These are phyloP conservation scores for Hymenoscyphus fructigenus DNA, from an alignment of 2,329 filamentous ascomycete genomes.

Conservation along the genomic window DNA sequence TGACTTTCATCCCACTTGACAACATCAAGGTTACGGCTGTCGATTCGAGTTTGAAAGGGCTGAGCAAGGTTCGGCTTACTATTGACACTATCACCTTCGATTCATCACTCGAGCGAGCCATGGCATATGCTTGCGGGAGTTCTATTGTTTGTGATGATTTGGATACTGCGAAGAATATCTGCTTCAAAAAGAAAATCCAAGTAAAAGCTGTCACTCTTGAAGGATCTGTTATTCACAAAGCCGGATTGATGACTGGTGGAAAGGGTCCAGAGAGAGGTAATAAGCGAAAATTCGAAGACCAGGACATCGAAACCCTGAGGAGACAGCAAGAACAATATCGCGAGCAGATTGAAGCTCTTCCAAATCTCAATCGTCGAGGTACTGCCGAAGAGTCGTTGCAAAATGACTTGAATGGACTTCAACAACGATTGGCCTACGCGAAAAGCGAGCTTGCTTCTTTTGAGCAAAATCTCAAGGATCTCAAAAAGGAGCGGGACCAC, in stretches of 20 bases:
- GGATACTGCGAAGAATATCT: conserved; percentile 82
- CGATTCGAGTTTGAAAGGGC: conserved; percentile 86
- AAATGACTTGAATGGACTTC: conserved; percentile 75
- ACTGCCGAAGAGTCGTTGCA: conserved; percentile 79
- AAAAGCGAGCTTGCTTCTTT: conserved; percentile 76
- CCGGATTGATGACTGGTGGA: conserved; percentile 94
- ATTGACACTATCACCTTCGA: conserved; percentile 98
- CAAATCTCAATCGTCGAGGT: conserved; percentile 72
- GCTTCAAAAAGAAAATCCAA: conserved; percentile 77
- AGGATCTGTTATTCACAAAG: conserved; percentile 96
- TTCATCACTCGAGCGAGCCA: conserved; percentile 80
- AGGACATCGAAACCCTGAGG: conserved; percentile 82
- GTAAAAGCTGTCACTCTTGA: conserved; percentile 94
- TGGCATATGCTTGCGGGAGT: conserved; percentile 92
- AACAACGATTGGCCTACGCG: conserved; percentile 69
- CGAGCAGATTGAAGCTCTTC: conserved; percentile 76
- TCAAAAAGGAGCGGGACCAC: conserved; percentile 76
- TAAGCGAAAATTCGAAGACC: conserved; percentile 84
- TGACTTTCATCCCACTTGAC: conserved; percentile 94
- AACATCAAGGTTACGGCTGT: conserved; percentile 94
- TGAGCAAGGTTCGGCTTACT: conserved; percentile 80
- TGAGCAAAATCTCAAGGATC: conserved; percentile 80
- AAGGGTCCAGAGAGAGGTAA: conserved; percentile 72
- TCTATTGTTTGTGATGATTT: conserved; percentile 91
- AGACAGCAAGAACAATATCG: conserved; percentile 73